Evolutionary conservation across 1,284 basidiomycete species (phyloP), one percentile per base, ranked within the genome.

Genomic region (Melampsora abietis-canadensis): DNA sequence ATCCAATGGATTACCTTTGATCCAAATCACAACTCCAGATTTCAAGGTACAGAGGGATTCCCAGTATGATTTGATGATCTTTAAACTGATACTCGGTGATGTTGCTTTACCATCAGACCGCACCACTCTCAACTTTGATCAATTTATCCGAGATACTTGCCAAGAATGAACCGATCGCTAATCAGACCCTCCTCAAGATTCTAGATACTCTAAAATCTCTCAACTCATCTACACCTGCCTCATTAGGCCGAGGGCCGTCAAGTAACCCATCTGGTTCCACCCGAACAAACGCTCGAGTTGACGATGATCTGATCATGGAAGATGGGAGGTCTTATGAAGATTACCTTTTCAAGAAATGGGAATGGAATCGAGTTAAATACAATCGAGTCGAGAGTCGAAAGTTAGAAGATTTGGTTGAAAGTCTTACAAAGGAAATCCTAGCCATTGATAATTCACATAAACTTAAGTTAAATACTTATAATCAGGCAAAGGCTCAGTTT

Each of bases 181-280:
- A 92, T 2, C 84, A 87, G 27, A 88, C 89, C 14, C 90, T 95
- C 76, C 91, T 91, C 76, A 98, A 97, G 86, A 90, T 91, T 30
- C 92, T 98, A 76, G 96, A 98, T 80, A 94, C 93, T 0, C 86
- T 98, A 66, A 90, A 94, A 63, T 92, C 90, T 77, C 86, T 98
- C 27, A 47, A 40, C 10, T 31, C 47, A 21, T 75, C 72, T n/a
- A 75, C 68, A 64, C 72, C 72, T 47, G 17, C 72, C 19, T 54
- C 72, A 17, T 75, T 75, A 30, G 31, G 30, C 7, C 62, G 54
- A 15, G 54, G 59, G 24, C 46, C 51, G 48, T n/a, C 70, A 34
- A 46, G 21, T 34, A 19, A 62, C 15, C 48, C 48, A 24, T 54
- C 62, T 15, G 8, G 6, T 21, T 31, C 60, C 4, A n/a, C 27